Percentiles rank a stretch among this genome's conserved stretches.
Evolutionary conservation across 768 basidiomycete genomes (phyloP).

Genomic region (Amanita rubescens): DNA sequence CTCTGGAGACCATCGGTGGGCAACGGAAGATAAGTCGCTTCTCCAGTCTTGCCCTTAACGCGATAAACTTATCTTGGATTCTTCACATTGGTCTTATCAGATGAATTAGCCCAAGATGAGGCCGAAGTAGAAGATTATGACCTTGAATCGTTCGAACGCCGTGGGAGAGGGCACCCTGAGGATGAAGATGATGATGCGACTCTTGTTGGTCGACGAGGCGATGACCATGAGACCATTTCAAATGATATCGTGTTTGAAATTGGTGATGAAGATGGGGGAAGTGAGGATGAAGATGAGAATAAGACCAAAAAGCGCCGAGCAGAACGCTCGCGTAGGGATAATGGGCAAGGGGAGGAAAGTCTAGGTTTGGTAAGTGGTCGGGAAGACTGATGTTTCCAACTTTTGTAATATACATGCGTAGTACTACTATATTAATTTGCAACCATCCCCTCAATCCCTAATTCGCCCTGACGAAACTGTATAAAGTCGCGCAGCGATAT

Average conservation of each 20-base stretch:
- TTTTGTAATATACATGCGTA: slow-evolving; percentile 7
- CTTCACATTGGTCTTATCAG: slow-evolving; percentile 85
- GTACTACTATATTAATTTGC: slow-evolving; percentile 2
- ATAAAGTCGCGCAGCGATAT: slow-evolving; percentile 83
- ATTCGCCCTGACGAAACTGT: slow-evolving; percentile 84
- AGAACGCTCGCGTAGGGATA: slow-evolving; percentile 39
- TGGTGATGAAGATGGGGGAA: slow-evolving; percentile 73
- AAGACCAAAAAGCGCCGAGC: slow-evolving; percentile 11
- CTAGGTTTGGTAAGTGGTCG: slow-evolving; percentile 48
- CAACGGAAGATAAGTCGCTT: slow-evolving; percentile 69
- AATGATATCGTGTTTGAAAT: slow-evolving; percentile 84
- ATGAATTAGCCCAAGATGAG: slow-evolving; percentile 93
- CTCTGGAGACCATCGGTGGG: slow-evolving; percentile 91
- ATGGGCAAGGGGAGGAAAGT: slow-evolving; percentile 50
- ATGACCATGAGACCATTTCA: slow-evolving; percentile 39
- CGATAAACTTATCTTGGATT: slow-evolving; percentile 20
- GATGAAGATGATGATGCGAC: slow-evolving; percentile 68
- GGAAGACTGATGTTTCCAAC: slow-evolving; percentile 21
- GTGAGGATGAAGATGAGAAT: slow-evolving; percentile 6
- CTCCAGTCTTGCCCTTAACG: slow-evolving; percentile 9
- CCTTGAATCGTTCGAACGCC: slow-evolving; percentile 62
- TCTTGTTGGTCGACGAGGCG: slow-evolving; percentile 53
- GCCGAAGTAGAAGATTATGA: slow-evolving; percentile 93
- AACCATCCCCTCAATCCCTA: slow-evolving; percentile 42
- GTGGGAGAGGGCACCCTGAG: slow-evolving; percentile 44